Evolutionary conservation across 257 asterid genomes (phyloP), one percentile per base, ranked within the genome.

Genomic region (Gentiana dahurica): DNA sequence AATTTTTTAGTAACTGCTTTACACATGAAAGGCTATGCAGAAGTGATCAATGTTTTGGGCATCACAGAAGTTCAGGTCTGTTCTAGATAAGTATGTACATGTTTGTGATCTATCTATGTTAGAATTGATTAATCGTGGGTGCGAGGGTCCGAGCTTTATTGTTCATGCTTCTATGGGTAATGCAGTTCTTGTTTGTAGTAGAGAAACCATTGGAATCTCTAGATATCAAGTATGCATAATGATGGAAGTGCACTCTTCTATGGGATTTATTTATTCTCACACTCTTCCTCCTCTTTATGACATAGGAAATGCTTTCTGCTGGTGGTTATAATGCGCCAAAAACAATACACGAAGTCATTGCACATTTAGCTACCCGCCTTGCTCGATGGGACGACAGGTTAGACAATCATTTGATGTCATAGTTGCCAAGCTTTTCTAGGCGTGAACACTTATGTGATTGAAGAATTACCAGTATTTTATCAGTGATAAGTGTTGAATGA

Each of bases 341-440:
- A 72, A 79, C 94, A 47, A 74, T 69, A 46, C 97, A 87, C 71
- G 95, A 83, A 61, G 73, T 91, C 15, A 71, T 83, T 51, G 96
- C 95, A 65, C 62, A 69, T 67, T 72, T 91, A 74, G 88, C 96
- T 70, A 45, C 75, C 68, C 97, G 95, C 64, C 77, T 87, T 56
- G 97, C 98, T 47, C 89, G 97, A 41, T 91, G 98, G 98, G 98
- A 91, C 80, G 97, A 91, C 75, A 85, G 98, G 98, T 91, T 67
- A 70, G 62, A 36, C 52, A 61, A 54, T 55, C 43, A 46, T 64
- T 59, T 63, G 45, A 11, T 55, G 46, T 46, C 35, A 41, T 15
- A 46, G 34, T 50, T 24, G 13, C 52, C 32, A 45, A 24, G 46
- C 35, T 1, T 45, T 52, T 35, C 8, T 58, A 2, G 33, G 52